A percentile compares a stretch with the other conserved stretches of the same genome.
These are phyloP conservation scores for Hericium coralloides DNA, from an alignment of 768 basidiomycete genomes.

Conservation along the genomic window DNA sequence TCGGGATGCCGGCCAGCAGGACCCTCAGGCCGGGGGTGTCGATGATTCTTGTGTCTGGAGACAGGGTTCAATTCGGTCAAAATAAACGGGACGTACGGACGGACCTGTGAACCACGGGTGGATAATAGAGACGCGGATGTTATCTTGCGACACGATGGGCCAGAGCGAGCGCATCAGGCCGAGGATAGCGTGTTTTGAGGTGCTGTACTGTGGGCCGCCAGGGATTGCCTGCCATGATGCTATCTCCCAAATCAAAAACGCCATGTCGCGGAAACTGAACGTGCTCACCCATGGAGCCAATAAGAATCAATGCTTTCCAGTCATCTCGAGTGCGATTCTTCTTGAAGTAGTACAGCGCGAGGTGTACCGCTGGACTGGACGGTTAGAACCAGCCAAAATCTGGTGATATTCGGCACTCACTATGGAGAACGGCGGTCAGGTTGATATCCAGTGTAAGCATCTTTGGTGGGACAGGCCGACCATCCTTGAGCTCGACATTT, in stretches of 20 bases:
- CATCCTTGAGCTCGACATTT: constrained; percentile 9
- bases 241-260: not conserved
- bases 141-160: constrained; percentile 23
- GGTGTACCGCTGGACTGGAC: constrained; percentile 18
- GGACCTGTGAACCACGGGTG: constrained; percentile 48
- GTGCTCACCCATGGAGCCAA: constrained; percentile 26
- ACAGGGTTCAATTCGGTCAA: not conserved
- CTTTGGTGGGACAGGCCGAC: constrained; percentile 20
- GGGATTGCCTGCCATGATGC: constrained; percentile 19
- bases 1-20: constrained; percentile 40
- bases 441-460: constrained; percentile 22
- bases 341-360: constrained; percentile 24
- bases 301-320: constrained; percentile 22
- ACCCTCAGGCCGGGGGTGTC: constrained; percentile 26
- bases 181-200: constrained; percentile 24
- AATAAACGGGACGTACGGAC: not conserved
- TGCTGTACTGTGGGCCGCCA: constrained; percentile 18
- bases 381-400: not conserved
- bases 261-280: not conserved
- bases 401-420: constrained; percentile 9
- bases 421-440: constrained; percentile 22
- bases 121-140: constrained; percentile 37
- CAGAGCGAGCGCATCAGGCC: constrained; percentile 21
- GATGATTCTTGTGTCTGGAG: constrained; percentile 40
- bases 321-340: constrained; percentile 5